phyloP scores from a whole-genome alignment of 2,329 filamentous ascomycete species.

The Tolypocladium guangdongense region DNA sequence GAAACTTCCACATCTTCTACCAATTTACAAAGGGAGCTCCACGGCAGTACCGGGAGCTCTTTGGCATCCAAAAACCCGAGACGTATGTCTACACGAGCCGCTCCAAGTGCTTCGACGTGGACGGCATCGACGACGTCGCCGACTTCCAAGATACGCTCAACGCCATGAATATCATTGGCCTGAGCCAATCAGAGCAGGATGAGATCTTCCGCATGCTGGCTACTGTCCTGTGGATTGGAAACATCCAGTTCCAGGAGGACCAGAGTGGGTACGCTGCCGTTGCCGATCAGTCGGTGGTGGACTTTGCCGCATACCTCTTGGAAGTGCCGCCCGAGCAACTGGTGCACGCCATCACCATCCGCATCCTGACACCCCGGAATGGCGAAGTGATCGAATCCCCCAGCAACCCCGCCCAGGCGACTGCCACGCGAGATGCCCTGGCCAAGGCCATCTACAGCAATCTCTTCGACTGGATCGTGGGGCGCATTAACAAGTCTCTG shows the following conservation, averaged over 20 bases:
- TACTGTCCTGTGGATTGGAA: slow-evolving; percentile 87
- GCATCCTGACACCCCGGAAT: slow-evolving; percentile 62
- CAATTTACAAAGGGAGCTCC: slow-evolving; percentile 94
- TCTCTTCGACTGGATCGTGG: slow-evolving; percentile 96
- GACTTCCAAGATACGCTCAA: slow-evolving; percentile 86
- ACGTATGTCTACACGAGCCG: slow-evolving; percentile 89
- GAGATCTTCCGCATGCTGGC: slow-evolving; percentile 94
- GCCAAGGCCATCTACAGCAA: slow-evolving; percentile 96
- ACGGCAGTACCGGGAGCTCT: slow-evolving; percentile 75
- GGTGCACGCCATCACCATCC: slow-evolving; percentile 78
- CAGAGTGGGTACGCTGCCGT: slow-evolving; percentile 82
- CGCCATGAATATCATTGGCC: slow-evolving; percentile 89
- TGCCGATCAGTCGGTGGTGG: slow-evolving; percentile 78
- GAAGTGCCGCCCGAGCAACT: slow-evolving; percentile 75
- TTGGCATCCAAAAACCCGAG: slow-evolving; percentile 82
- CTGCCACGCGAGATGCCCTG: slow-evolving; percentile 78
- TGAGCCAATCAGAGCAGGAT: slow-evolving; percentile 82
- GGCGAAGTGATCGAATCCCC: slow-evolving; percentile 63
- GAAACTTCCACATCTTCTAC: slow-evolving; percentile 99
- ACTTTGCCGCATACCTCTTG: slow-evolving; percentile 88
- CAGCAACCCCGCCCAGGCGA: slow-evolving; percentile 77
- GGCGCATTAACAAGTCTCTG: slow-evolving; percentile 79
- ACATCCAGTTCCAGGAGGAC: slow-evolving; percentile 83
- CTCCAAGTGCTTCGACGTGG: slow-evolving; percentile 90
- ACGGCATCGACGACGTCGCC: slow-evolving; percentile 81